These are phyloP conservation scores for Capsella bursapastoris DNA, from an alignment of 345 rosid species.

Conservation along the genomic window DNA sequence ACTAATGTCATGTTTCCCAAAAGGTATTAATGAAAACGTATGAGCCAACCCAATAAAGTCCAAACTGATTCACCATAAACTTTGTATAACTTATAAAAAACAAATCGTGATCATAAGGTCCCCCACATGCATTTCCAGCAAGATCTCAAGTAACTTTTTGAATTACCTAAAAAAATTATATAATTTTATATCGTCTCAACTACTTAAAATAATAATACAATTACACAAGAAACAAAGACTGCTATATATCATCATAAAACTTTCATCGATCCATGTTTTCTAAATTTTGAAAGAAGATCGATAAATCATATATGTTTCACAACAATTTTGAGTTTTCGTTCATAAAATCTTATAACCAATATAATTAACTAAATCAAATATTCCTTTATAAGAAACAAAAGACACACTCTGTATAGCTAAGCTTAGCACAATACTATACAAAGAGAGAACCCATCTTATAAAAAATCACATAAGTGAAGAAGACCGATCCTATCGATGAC, in stretches of 20 bases:
- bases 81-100: conserved; percentile 10
- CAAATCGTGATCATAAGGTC: conserved; percentile 24
- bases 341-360: background rate
- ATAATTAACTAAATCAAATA: background rate
- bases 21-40: conserved; percentile 42
- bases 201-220: background rate
- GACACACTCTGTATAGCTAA: background rate
- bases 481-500: background rate
- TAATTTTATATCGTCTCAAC: background rate
- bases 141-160: background rate
- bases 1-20: conserved; percentile 47
- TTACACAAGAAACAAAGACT: too few species aligned
- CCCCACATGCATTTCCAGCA: conserved; percentile 40
- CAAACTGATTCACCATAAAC: conserved; percentile 41
- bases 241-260: background rate
- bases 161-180: too few species aligned
- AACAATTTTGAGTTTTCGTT: background rate
- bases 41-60: conserved; percentile 34
- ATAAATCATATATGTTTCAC: background rate
- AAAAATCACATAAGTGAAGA: background rate
- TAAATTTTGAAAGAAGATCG: background rate
- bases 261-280: background rate
- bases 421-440: too few species aligned
- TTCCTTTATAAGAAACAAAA: background rate
- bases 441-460: too few species aligned